Conservation (phyloP, 352 stramenopile genomes). For the Globisporangium emineosum region DNA sequence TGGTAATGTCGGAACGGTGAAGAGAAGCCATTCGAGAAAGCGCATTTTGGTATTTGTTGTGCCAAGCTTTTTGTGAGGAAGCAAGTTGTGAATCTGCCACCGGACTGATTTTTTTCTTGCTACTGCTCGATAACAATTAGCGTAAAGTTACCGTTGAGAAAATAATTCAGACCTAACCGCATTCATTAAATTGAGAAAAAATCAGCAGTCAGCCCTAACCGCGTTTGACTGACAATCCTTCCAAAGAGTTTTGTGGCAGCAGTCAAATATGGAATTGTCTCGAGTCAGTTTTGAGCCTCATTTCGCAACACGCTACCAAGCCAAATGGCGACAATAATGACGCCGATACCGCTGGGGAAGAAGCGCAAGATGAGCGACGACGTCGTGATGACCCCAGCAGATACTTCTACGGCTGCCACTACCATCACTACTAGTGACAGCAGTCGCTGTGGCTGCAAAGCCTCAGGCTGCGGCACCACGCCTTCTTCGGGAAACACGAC, state of each 20-base stretch:
- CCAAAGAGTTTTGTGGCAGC: no score
- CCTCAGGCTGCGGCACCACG: neutral
- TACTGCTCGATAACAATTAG: neutral
- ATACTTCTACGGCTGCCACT: neutral
- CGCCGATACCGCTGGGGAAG: neutral
- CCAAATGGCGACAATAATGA: neutral
- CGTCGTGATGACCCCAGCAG: no score
- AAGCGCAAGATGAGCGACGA: constrained; percentile 13
- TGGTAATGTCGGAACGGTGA: neutral
- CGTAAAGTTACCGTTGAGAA: no score
- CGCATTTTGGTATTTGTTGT: no score
- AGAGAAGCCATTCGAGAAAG: neutral
- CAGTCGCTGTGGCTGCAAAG: neutral
- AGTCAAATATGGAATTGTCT: no score
- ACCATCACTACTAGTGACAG: neutral
- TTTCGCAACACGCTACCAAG: neutral
- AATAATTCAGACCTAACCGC: no score
- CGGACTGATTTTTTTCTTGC: neutral
- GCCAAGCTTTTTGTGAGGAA: no score
- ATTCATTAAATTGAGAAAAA: neutral
- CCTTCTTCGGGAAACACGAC: neutral
- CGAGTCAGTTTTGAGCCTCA: neutral
- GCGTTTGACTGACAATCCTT: no score
- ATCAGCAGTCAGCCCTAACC: no score
- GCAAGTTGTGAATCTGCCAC: no score